Base-by-base conservation (phyloP, 805 yeast species). In the Sugiyamaella lignohabitans region DNA sequence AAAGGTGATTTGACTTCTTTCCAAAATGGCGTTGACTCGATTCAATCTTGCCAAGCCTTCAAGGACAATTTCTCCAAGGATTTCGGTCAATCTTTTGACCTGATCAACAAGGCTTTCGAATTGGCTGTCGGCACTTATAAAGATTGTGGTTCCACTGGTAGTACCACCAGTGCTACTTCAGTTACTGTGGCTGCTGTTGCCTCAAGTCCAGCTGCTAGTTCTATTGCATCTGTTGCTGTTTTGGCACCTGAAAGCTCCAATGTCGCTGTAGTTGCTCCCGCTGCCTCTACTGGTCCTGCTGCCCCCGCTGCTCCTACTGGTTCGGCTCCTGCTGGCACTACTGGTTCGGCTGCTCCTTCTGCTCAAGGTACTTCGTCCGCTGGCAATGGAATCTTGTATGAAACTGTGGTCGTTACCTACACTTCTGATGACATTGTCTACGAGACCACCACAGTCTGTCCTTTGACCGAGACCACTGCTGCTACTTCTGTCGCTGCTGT, bases 381-480 rank as follows among this genome's bases (percentile, higher is more conserved):
- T n/a, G n/a, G n/a, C n/a, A n/a, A n/a, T n/a, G n/a, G n/a, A n/a
- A n/a, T n/a, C n/a, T n/a, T n/a, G n/a, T n/a, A n/a, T n/a, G n/a
- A n/a, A n/a, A 38, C 41, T 23, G 27, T 42, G 30, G 42, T 24
- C 29, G 38, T 42, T 14, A 42, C 42, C 19, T 14, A 38, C 29
- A 45, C 48, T 17, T 37, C 36, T 8, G 38, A 36, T 34, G 42
- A 47, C 21, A 27, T 30, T 41, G 46, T n/a, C n/a, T n/a, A n/a
- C n/a, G n/a, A n/a, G n/a, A n/a, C n/a, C n/a, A n/a, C n/a, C n/a
- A n/a, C n/a, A 19, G 45, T 48, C 8, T 49, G 52, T 40, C 52
- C 52, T 32, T 36, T 49, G 46, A 40, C 48, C 23, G 44, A 38
- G 30, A 29, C 48, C 37, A 21, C 40, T 6, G 40, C 43, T 39